Evolutionary conservation across 306 rosid genomes (phyloP), one percentile per base, ranked within the genome.

Genomic region (Acacia acuminata): DNA sequence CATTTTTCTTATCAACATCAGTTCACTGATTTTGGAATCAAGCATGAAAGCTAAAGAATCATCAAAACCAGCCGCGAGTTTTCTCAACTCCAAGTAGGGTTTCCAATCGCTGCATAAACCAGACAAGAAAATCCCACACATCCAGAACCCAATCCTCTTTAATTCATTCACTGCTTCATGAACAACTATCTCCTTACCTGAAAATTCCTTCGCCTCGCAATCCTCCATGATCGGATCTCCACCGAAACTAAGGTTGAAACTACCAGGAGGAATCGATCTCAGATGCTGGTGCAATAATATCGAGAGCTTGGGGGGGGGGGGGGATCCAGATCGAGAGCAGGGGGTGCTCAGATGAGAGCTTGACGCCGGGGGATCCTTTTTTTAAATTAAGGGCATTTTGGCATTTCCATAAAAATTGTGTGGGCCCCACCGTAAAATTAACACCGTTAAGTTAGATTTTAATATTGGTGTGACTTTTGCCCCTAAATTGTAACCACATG

Each of bases 71-170:
- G 85, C 85, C 16, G 17, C 87, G 2, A 67, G 44, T 81, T 83
- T 79, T 38, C 87, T 91, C 81, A 85, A 64, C 88, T 85, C 92
- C 82, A 44, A 16, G 77, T 79, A 91, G 40, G 88, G 77, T 84
- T 86, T 71, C n/a, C 45, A 38, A 61, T 90, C 85, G 70, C 87
- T 87, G 70, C 51, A 73, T 30, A 94, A 85, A 75, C 85, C 81
- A 68, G 93, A 84, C 85, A 90, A 56, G 71, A 91, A 38, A 88
- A 89, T 60, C 83, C 94, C 94, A 86, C 93, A 82, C n/a, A 90
- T 85, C 91, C 91, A 91, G 30, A 84, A 82, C 3, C 88, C 88
- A 58, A 87, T 10, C n/a, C 78, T 77, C 85, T 84, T 84, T 94
- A 90, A 85, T 84, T 87, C 88, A 88, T 73, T 76, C 11, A 91